Base-by-base conservation (phyloP, 257 asterid genomes). In the Solanum sparsipilum region DNA sequence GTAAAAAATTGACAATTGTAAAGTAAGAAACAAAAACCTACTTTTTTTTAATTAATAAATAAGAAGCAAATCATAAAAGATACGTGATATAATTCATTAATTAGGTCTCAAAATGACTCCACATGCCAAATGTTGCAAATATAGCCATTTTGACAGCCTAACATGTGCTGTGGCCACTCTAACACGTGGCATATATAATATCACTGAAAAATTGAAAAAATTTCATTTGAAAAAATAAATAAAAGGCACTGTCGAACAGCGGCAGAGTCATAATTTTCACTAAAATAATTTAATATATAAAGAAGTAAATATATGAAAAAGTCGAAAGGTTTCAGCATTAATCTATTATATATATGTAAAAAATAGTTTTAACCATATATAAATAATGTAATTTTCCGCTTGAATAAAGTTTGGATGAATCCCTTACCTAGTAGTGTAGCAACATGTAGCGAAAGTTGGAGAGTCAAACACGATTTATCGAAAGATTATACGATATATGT, bases 91-190 rank as follows among this genome's bases (percentile, higher is more conserved):
- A 91, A 65, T 89, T 70, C 41, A 70, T n/a, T 65, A 75, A 44
- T 86, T 76, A 90, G 67, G 78, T 83, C 82, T 23, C 81, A 36
- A 79, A 87, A 87, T 88, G 93, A 88, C 86, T 21, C 89, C 84
- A 87, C 81, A 81, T 87, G 89, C 86, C 97, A 94, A 93, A 87
- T 94, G 96, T 93, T 89, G 38, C 89, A 81, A 56, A 41, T 84
- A 23, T 27, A 70, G 36, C 86, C 25, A 81, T 35, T n/a, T 46
- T 81, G 85, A 34, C 68, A 81, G 85, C 85, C 68, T 46, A 29
- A 29, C 85, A 46, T 76, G 68, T 48, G 85, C 4, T 81, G 41
- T 44, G 41, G 20, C 11, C 27, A 81, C 23, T 29, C 10, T 16
- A 81, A 46, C 85, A 81, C 41, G 68, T 81, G 85, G 39, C 41